Percentiles rank a stretch among this genome's conserved stretches.
Evolutionary conservation across 768 basidiomycete genomes (phyloP).

Genomic region (Phlegmacium glaucopus): DNA sequence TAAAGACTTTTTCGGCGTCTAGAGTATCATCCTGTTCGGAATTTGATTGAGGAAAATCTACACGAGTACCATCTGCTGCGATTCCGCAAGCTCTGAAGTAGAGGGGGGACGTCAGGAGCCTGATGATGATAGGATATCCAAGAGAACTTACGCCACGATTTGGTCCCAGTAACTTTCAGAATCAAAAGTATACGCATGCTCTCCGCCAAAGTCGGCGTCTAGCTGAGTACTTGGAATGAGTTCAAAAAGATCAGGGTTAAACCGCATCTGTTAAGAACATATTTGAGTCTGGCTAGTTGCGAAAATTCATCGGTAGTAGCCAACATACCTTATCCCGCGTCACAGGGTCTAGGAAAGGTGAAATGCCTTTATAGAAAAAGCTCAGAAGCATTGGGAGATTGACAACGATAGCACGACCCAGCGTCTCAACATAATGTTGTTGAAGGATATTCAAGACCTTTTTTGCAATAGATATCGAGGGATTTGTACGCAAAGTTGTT

Average conservation of each 20-base stretch:
- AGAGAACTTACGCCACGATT: constrained; percentile 54
- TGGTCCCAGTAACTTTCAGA: constrained; percentile 76
- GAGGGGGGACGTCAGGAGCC: not conserved
- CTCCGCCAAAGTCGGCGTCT: constrained; percentile 81
- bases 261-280: constrained; percentile 60
- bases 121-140: not conserved
- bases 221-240: constrained; percentile 74
- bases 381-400: constrained; percentile 73
- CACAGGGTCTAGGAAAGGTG: constrained; percentile 84
- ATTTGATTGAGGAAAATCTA: constrained; percentile 17
- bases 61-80: constrained; percentile 51
- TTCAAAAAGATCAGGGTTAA: constrained; percentile 79
- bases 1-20: not conserved
- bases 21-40: not conserved
- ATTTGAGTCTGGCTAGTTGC: not conserved
- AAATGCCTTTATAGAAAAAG: constrained; percentile 81
- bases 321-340: constrained; percentile 76
- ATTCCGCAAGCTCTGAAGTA: constrained; percentile 49
- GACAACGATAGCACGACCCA: constrained; percentile 80
- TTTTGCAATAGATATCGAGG: constrained; percentile 75
- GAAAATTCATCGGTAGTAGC: not conserved
- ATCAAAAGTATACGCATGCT: constrained; percentile 72
- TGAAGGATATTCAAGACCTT: constrained; percentile 81
- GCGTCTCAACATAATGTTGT: constrained; percentile 85
- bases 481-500: constrained; percentile 78